Evolutionary conservation across 1,284 basidiomycete species (phyloP).

Genomic region (Golubevia sp.): DNA sequence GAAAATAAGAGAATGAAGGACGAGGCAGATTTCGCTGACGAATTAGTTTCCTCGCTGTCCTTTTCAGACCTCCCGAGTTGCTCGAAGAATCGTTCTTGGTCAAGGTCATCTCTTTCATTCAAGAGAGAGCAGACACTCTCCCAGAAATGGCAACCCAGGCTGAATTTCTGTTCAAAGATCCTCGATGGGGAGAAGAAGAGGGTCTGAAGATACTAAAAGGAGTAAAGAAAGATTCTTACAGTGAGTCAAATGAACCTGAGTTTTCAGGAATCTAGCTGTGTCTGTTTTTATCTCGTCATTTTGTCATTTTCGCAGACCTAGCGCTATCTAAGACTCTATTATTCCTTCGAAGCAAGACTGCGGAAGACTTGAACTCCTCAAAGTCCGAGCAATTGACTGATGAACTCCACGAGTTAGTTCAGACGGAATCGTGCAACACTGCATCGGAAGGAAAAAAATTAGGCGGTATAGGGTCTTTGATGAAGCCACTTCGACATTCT

Average conservation of each 20-base stretch:
- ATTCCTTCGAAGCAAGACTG: neutral
- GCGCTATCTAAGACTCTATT: neutral
- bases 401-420: slow-evolving; percentile 2
- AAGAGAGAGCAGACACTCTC: too few relatives aligned
- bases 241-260: too few relatives aligned
- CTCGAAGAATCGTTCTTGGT: too few relatives aligned
- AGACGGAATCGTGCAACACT: neutral
- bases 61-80: too few relatives aligned
- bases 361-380: neutral
- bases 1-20: slow-evolving; percentile 1
- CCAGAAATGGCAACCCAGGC: too few relatives aligned
- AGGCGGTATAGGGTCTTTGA: slow-evolving; percentile 8
- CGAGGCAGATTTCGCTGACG: neutral
- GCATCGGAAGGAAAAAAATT: neutral
- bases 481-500: slow-evolving; percentile 16
- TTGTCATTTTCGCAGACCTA: neutral
- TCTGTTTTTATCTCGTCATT: neutral
- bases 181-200: too few relatives aligned
- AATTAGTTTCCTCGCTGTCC: neutral
- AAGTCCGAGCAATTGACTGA: neutral
- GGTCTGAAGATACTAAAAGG: too few relatives aligned
- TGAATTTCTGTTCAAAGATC: too few relatives aligned
- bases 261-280: too few relatives aligned
- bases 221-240: too few relatives aligned
- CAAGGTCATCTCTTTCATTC: too few relatives aligned